These are phyloP conservation scores for Tulasnella sp. DNA, from an alignment of 768 basidiomycete genomes.

Conservation along the genomic window DNA sequence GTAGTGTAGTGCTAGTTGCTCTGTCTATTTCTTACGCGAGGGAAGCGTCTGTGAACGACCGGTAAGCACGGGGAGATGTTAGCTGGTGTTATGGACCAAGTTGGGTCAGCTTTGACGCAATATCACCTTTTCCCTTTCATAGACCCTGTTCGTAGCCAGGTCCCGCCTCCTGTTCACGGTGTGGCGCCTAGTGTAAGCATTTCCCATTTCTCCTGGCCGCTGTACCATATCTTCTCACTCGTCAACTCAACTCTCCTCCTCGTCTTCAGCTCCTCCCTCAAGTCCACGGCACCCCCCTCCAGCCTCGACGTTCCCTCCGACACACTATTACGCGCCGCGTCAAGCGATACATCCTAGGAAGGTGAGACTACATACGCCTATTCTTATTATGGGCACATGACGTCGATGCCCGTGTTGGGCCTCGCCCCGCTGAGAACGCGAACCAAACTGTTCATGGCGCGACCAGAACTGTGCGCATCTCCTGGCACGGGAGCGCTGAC, in stretches of 20 bases:
- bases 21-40: background rate
- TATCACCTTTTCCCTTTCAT: background rate
- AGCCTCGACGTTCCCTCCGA: background rate
- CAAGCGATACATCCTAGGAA: background rate
- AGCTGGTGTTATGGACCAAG: background rate
- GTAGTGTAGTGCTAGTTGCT: background rate
- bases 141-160: conserved; percentile 11
- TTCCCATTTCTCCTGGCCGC: background rate
- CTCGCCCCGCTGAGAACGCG: background rate
- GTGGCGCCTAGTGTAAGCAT: background rate
- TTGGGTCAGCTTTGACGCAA: conserved; percentile 6
- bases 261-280: background rate
- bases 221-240: background rate
- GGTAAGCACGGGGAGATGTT: background rate
- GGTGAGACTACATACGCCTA: background rate
- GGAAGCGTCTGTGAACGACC: background rate
- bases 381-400: background rate
- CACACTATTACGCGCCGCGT: background rate
- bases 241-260: background rate
- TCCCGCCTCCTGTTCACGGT: background rate
- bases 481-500: background rate
- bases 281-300: background rate
- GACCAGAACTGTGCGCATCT: background rate
- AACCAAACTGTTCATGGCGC: background rate
- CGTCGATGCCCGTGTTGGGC: background rate